Conservation (phyloP, 1,284 basidiomycete genomes). For the Austroboletus novae-zelandiae region DNA sequence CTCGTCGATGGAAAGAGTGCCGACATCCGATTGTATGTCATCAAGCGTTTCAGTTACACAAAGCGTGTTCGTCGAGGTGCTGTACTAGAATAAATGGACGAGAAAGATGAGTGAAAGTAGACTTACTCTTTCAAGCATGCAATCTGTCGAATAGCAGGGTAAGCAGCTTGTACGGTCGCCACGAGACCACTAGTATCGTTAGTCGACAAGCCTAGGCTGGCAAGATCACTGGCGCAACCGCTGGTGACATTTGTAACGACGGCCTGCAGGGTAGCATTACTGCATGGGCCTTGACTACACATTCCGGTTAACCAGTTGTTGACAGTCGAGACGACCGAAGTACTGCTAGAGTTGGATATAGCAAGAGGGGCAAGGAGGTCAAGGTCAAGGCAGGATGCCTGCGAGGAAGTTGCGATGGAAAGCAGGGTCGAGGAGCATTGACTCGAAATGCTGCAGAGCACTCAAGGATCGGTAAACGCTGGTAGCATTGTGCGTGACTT, state of each 20-base stretch:
- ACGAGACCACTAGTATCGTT: conserved; percentile 2
- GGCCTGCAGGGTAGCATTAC: conserved; percentile 47
- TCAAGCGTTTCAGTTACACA: conserved; percentile 52
- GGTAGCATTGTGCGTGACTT: conserved; percentile 15
- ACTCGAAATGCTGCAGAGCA: conserved; percentile 11
- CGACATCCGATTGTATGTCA: conserved; percentile 39
- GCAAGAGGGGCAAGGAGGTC: conserved; percentile 44
- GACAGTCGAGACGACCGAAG: conserved; percentile 51
- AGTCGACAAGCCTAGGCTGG: conserved; percentile 27
- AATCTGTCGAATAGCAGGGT: conserved; percentile 50
- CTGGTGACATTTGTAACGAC: conserved; percentile 42
- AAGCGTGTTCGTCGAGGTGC: conserved; percentile 42
- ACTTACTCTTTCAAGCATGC: conserved; percentile 59
- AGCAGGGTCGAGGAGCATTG: conserved; percentile 37
- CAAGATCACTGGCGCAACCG: conserved; percentile 53
- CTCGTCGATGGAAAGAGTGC: conserved; percentile 20
- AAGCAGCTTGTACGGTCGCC: conserved; percentile 39
- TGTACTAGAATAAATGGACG: conserved; percentile 10
- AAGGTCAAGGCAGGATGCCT: conserved; percentile 54
- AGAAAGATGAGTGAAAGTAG: neutral
- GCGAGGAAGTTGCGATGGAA: conserved; percentile 42
- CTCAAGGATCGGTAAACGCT: conserved; percentile 8
- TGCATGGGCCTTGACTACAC: conserved; percentile 55
- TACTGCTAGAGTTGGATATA: conserved; percentile 32
- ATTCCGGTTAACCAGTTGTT: conserved; percentile 57